Conservation (phyloP, 805 yeast genomes). For the Hanseniaspora thailandica region DNA sequence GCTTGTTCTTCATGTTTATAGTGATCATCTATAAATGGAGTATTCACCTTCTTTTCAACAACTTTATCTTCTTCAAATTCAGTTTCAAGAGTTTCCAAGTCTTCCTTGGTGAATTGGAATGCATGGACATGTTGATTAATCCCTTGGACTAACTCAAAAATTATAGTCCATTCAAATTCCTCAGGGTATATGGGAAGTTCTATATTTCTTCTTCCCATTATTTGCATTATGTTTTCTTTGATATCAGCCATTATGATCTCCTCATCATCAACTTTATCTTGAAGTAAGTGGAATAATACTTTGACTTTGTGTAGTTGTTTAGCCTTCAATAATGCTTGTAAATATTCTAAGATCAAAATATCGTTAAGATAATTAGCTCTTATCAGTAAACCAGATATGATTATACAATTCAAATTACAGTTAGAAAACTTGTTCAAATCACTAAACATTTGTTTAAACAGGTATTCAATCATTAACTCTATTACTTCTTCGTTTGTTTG, state of each 20-base stretch:
- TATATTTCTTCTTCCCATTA: conserved; percentile 7
- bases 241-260: conserved; percentile 2
- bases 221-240: conserved; percentile 6
- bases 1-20: conserved; percentile 25
- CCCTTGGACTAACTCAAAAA: background rate
- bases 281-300: background rate
- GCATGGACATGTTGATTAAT: background rate
- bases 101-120: background rate
- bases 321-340: background rate
- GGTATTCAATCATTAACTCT: background rate
- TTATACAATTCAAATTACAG: conserved; percentile 4
- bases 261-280: conserved; percentile 2
- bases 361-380: conserved; percentile 6
- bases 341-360: conserved; percentile 4
- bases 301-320: conserved; percentile 11
- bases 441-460: conserved; percentile 3
- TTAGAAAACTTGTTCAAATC: conserved; percentile 4
- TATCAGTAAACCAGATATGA: conserved; percentile 5
- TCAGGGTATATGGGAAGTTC: conserved; percentile 11
- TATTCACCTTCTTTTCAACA: background rate
- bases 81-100: background rate
- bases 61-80: background rate
- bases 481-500: background rate
- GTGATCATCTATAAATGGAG: background rate
- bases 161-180: conserved; percentile 3